phyloP scores from a whole-genome alignment of 2,329 filamentous ascomycete genomes.

The Pseudovirgaria hyperparasitica region DNA sequence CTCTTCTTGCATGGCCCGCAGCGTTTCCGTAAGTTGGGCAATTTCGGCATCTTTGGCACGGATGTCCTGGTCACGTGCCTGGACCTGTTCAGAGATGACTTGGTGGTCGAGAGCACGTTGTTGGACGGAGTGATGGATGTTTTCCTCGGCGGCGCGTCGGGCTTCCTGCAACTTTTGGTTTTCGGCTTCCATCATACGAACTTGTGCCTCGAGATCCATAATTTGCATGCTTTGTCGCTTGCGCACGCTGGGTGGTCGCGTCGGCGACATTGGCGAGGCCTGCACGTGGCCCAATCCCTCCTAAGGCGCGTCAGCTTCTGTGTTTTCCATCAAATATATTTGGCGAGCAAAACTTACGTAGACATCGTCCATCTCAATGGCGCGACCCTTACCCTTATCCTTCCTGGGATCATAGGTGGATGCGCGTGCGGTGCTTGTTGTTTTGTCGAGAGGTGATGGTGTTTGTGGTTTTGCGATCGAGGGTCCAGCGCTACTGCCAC shows the following conservation, averaged over 20 bases:
- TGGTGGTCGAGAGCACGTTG: constrained; percentile 40
- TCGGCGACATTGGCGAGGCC: constrained; percentile 81
- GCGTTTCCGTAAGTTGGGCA: constrained; percentile 62
- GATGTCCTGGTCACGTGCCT: constrained; percentile 56
- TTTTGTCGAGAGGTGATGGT: constrained; percentile 17
- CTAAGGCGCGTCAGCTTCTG: constrained; percentile 38
- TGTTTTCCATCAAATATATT: constrained; percentile 4
- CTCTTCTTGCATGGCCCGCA: constrained; percentile 72
- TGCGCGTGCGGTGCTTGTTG: constrained; percentile 34
- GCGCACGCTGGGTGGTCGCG: constrained; percentile 87
- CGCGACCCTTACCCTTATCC: constrained; percentile 75
- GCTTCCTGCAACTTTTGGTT: constrained; percentile 69
- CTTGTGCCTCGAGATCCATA: constrained; percentile 67
- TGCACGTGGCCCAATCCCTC: constrained; percentile 89
- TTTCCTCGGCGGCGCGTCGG: constrained; percentile 55
- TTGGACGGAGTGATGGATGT: constrained; percentile 41
- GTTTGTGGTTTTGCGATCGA: constrained; percentile 14
- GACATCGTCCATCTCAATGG: constrained; percentile 68
- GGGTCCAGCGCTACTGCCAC: not conserved
- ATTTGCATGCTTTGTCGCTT: constrained; percentile 97
- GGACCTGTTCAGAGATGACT: constrained; percentile 37
- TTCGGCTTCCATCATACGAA: constrained; percentile 76
- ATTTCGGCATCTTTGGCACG: constrained; percentile 81
- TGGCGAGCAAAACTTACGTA: constrained; percentile 55
- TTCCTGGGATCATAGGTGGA: constrained; percentile 60